These are phyloP conservation scores for Phyllosticta capitalensis DNA, from an alignment of 2,329 filamentous ascomycete species.

Conservation along the genomic window DNA sequence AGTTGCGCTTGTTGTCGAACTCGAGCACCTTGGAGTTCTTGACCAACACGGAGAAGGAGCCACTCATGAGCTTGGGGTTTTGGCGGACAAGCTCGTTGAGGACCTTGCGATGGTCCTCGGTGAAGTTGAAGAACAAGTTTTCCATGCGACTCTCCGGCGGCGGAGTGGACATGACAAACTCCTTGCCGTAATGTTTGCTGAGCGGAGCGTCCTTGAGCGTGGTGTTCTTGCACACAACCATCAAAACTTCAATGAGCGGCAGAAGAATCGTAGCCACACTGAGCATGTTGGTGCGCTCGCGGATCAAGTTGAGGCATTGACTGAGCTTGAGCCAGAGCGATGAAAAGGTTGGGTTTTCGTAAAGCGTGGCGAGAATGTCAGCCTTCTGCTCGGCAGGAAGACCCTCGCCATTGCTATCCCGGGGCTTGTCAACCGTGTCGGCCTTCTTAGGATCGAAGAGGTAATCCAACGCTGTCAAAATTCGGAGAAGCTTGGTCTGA, in stretches of 20 bases:
- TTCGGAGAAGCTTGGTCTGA: slow-evolving; percentile 87
- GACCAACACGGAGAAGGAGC: slow-evolving; percentile 88
- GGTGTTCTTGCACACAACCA: slow-evolving; percentile 99
- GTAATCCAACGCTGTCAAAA: slow-evolving; percentile 89
- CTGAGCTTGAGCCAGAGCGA: slow-evolving; percentile 89
- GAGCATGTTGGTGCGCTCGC: slow-evolving; percentile 87
- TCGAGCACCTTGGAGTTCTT: slow-evolving; percentile 98
- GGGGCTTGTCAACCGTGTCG: slow-evolving; percentile 41
- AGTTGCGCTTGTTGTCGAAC: slow-evolving; percentile 99
- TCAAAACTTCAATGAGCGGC: slow-evolving; percentile 88
- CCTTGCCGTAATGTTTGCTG: slow-evolving; percentile 41
- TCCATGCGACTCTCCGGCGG: slow-evolving; percentile 75
- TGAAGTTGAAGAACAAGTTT: slow-evolving; percentile 91
- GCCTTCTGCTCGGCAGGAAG: slow-evolving; percentile 60
- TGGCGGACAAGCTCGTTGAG: slow-evolving; percentile 95
- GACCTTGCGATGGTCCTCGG: slow-evolving; percentile 93
- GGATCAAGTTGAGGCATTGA: slow-evolving; percentile 77
- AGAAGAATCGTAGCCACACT: slow-evolving; percentile 94
- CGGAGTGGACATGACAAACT: slow-evolving; percentile 65
- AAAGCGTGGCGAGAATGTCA: slow-evolving; percentile 76
- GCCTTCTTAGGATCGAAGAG: slow-evolving; percentile 76
- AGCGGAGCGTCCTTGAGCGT: slow-evolving; percentile 59
- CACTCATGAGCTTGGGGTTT: slow-evolving; percentile 97
- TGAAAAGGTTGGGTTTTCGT: slow-evolving; percentile 83
- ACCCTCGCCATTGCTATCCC: slow-evolving; percentile 35